A percentile compares a stretch with the other conserved stretches of the same genome.
phyloP scores from a whole-genome alignment of 805 yeast genomes.

The Zygosaccharomyces kombuchaensis region DNA sequence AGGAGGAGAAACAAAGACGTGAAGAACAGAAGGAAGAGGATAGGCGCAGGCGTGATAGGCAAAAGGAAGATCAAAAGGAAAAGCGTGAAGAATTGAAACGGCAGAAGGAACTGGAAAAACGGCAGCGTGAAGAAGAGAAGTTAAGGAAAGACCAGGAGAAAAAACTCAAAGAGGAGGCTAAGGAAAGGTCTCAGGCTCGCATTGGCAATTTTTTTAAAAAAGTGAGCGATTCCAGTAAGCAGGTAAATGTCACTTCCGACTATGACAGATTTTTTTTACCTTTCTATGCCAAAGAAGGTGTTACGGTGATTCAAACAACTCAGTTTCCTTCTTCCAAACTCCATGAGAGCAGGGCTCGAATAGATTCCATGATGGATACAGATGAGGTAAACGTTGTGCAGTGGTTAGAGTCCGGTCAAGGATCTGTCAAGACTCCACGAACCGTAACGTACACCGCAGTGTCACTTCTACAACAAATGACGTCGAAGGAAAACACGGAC shows the following conservation, averaged over 20 bases:
- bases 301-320: constrained; percentile 18
- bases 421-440: not conserved
- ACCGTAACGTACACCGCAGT: constrained; percentile 33
- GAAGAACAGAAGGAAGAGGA: constrained; percentile 23
- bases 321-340: constrained; percentile 6
- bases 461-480: constrained; percentile 34
- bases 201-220: constrained; percentile 37
- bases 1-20: constrained; percentile 22
- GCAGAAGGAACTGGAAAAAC: constrained; percentile 26
- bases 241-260: constrained; percentile 25
- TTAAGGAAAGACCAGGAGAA: constrained; percentile 24
- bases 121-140: constrained; percentile 21
- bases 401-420: constrained; percentile 22
- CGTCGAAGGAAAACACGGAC: constrained; percentile 39
- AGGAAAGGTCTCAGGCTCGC: constrained; percentile 37
- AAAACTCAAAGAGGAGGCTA: constrained; percentile 30
- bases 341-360: constrained; percentile 14
- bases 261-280: constrained; percentile 36
- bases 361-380: constrained; percentile 25
- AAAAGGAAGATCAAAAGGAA: constrained; percentile 21
- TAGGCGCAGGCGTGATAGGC: constrained; percentile 14
- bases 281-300: constrained; percentile 38
- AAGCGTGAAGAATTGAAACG: constrained; percentile 19
- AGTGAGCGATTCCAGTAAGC: constrained; percentile 27
- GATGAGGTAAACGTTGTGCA: constrained; percentile 7